Conservation (phyloP, 1,284 basidiomycete genomes). For the Sanghuangporus sanghuang region DNA sequence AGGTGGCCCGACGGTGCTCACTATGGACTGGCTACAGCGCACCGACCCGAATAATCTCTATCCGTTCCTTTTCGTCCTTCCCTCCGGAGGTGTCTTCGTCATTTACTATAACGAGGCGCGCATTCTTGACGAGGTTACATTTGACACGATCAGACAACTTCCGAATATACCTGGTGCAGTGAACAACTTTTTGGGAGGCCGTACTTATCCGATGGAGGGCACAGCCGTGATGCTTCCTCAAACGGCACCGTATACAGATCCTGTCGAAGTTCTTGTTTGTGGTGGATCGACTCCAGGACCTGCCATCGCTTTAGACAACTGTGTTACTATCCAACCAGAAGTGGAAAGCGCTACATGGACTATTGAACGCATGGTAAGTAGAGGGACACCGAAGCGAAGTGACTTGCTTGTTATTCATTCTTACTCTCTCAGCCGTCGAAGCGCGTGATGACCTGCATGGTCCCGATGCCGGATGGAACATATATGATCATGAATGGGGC, state of each 20-base stretch:
- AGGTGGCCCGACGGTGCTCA: constrained; percentile 37
- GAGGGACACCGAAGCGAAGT: background rate
- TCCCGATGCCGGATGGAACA: constrained; percentile 66
- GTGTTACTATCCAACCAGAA: constrained; percentile 62
- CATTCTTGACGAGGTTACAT: constrained; percentile 61
- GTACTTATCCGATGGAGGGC: constrained; percentile 76
- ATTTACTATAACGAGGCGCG: constrained; percentile 77
- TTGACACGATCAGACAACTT: constrained; percentile 51
- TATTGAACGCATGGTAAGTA: constrained; percentile 58
- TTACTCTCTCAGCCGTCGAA: constrained; percentile 51
- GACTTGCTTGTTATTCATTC: background rate
- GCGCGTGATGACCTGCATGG: constrained; percentile 73
- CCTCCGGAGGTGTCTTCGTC: constrained; percentile 59
- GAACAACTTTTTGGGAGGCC: constrained; percentile 66
- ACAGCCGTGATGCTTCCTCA: constrained; percentile 66
- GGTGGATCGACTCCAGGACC: constrained; percentile 63
- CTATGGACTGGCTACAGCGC: constrained; percentile 44
- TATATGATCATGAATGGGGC: constrained; percentile 70
- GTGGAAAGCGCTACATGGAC: constrained; percentile 52
- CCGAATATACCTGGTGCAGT: constrained; percentile 73
- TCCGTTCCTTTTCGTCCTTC: constrained; percentile 68
- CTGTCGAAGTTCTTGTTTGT: constrained; percentile 65
- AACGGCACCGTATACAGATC: constrained; percentile 63
- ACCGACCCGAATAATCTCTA: constrained; percentile 75
- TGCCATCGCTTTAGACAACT: constrained; percentile 62